A percentile compares a stretch with the other conserved stretches of the same genome.
Conservation (phyloP, 805 yeast genomes). For the Candida ulmi region DNA sequence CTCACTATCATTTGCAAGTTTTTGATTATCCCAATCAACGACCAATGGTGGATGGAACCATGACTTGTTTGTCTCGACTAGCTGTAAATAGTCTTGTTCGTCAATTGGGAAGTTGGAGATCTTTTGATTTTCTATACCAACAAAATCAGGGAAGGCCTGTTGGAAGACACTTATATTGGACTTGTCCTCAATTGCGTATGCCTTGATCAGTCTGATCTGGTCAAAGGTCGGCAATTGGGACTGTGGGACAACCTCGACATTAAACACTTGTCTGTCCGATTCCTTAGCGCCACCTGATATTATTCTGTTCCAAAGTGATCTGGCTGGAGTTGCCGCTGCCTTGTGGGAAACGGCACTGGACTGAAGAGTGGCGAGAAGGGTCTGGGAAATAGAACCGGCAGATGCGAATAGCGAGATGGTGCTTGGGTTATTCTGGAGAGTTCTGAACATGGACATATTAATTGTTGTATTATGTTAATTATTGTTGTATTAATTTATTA, state of each 20-base stretch:
- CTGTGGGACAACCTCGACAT: neutral
- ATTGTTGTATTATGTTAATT: neutral
- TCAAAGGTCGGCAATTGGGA: slow-evolving; percentile 21
- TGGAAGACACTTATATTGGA: slow-evolving; percentile 10
- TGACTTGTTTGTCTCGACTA: slow-evolving; percentile 13
- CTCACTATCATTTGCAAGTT: slow-evolving; percentile 44
- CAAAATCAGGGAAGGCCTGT: slow-evolving; percentile 19
- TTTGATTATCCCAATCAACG: slow-evolving; percentile 58
- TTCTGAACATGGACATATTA: slow-evolving; percentile 43
- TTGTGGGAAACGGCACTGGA: slow-evolving; percentile 3
- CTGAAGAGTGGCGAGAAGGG: slow-evolving; percentile 6
- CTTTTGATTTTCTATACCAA: slow-evolving; percentile 6
- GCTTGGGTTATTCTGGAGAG: slow-evolving; percentile 40
- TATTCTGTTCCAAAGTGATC: slow-evolving; percentile 13
- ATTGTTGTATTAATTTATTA: neutral
- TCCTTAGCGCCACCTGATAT: slow-evolving; percentile 11
- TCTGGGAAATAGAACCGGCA: slow-evolving; percentile 6
- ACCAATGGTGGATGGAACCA: slow-evolving; percentile 40
- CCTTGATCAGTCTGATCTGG: slow-evolving; percentile 17
- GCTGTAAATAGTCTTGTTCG: slow-evolving; percentile 7
- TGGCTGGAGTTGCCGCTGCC: slow-evolving; percentile 6
- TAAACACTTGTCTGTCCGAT: neutral
- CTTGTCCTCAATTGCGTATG: slow-evolving; percentile 8
- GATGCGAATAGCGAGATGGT: slow-evolving; percentile 38
- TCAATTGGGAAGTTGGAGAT: slow-evolving; percentile 5